Conservation (phyloP, 1,139 yeast species). For the Candida anutae region DNA sequence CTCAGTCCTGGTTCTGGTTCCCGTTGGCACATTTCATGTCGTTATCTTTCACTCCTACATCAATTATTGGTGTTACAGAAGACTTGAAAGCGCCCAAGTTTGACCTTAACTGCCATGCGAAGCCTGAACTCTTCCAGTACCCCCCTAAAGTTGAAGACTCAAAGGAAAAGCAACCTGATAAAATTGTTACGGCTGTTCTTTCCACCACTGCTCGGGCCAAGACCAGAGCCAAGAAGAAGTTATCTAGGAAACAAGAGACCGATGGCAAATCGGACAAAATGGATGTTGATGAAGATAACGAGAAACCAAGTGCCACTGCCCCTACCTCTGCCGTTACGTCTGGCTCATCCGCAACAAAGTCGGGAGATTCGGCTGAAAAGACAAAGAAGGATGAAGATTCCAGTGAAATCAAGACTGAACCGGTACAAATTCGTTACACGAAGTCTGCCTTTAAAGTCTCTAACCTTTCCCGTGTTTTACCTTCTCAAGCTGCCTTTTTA, state of each 20-base stretch:
- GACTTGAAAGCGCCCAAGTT: constrained; percentile 86
- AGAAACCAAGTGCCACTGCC: constrained; percentile 3
- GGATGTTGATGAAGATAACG: constrained; percentile 19
- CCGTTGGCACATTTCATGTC: constrained; percentile 92
- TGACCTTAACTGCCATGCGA: constrained; percentile 73
- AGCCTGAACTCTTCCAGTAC: constrained; percentile 73
- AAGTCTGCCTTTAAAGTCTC: constrained; percentile 60
- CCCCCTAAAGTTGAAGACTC: constrained; percentile 84
- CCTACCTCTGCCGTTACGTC: neutral
- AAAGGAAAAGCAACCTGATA: constrained; percentile 79
- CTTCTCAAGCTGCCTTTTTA: constrained; percentile 81
- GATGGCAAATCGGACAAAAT: constrained; percentile 23
- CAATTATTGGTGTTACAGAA: constrained; percentile 77
- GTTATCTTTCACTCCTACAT: constrained; percentile 87
- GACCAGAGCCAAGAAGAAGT: constrained; percentile 78
- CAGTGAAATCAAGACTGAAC: constrained; percentile 17
- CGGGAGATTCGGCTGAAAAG: constrained; percentile 5
- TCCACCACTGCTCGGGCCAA: constrained; percentile 91
- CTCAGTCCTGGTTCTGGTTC: constrained; percentile 99
- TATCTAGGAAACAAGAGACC: constrained; percentile 41
- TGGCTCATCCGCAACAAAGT: neutral
- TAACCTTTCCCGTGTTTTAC: constrained; percentile 83
- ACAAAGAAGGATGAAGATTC: constrained; percentile 13
- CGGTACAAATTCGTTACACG: constrained; percentile 32
- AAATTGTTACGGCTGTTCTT: constrained; percentile 85